Evolutionary conservation across 1,139 yeast species (phyloP).

Genomic region (Yamadazyma conglobata): DNA sequence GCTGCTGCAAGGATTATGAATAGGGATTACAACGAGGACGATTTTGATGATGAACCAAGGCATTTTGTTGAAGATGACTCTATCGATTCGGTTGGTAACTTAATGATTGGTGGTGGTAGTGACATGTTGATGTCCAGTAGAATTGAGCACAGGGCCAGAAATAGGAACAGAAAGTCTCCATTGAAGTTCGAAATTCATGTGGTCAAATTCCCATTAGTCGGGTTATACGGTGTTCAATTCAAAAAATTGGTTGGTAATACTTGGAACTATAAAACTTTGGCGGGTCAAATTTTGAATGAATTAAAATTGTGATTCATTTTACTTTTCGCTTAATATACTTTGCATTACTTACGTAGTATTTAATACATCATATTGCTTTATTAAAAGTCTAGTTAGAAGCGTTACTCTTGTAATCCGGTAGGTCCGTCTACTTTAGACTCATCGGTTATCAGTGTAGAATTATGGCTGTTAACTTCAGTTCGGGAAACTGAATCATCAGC

Average conservation of each 20-base stretch:
- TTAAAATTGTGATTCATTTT: conserved; percentile 58
- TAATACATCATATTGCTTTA: too few relatives aligned
- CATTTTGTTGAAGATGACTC: conserved; percentile 51
- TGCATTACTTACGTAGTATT: too few relatives aligned
- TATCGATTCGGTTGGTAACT: conserved; percentile 56
- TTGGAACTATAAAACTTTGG: conserved; percentile 93
- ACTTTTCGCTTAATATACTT: conserved; percentile 2
- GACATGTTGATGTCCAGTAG: conserved; percentile 65
- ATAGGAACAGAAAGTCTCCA: conserved; percentile 38
- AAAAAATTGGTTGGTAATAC: conserved; percentile 92
- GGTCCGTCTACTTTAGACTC: too few relatives aligned
- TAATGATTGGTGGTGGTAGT: conserved; percentile 51
- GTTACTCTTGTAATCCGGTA: too few relatives aligned
- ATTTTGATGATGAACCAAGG: conserved; percentile 23
- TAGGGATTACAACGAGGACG: conserved; percentile 38
- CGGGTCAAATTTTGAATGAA: conserved; percentile 78
- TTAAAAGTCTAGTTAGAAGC: too few relatives aligned
- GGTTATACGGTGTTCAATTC: conserved; percentile 91
- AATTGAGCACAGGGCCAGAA: conserved; percentile 41
- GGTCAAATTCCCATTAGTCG: conserved; percentile 88
- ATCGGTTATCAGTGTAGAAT: too few relatives aligned
- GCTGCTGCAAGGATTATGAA: conserved; percentile 43
- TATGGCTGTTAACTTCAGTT: too few relatives aligned
- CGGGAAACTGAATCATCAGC: too few relatives aligned
- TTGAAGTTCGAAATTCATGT: conserved; percentile 88